Conservation (phyloP, 1,139 yeast species). For the Hyphopichia khmerensis region DNA sequence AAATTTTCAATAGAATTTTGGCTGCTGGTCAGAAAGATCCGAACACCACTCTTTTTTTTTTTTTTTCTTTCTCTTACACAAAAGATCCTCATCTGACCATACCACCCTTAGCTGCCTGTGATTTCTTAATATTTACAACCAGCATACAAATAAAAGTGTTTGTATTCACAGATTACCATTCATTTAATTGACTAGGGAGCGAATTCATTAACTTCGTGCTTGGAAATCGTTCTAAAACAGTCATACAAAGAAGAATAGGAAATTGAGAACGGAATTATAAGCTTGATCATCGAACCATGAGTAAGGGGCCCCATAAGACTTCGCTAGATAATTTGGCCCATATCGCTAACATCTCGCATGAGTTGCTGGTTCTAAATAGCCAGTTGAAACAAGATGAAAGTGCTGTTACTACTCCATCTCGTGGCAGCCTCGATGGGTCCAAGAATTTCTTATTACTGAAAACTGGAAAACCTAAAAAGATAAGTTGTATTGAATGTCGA, state of each 20-base stretch:
- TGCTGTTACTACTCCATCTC: conserved; percentile 6
- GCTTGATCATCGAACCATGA: neutral
- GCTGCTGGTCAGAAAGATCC: neutral
- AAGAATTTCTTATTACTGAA: conserved; percentile 9
- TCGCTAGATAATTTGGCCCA: conserved; percentile 44
- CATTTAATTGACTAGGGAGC: too few species aligned
- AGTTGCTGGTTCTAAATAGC: conserved; percentile 31
- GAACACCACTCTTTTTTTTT: neutral
- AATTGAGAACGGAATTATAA: neutral
- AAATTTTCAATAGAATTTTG: neutral
- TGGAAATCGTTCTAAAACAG: too few species aligned
- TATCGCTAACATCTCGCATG: conserved; percentile 47
- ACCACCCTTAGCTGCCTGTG: too few species aligned
- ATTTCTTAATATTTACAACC: too few species aligned
- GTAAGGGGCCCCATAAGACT: conserved; percentile 9
- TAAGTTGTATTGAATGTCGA: conserved; percentile 94
- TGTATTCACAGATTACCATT: too few species aligned
- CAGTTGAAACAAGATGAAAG: conserved; percentile 18
- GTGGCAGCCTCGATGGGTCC: conserved; percentile 1
- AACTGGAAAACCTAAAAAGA: conserved; percentile 45
- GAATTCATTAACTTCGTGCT: too few species aligned
- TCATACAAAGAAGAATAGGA: neutral
- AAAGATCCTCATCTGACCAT: too few species aligned
- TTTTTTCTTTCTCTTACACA: neutral
- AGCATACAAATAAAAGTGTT: too few species aligned